Evolutionary conservation across 495 filamentous ascomycete genomes (phyloP).

Genomic region (Penicillium herquei): DNA sequence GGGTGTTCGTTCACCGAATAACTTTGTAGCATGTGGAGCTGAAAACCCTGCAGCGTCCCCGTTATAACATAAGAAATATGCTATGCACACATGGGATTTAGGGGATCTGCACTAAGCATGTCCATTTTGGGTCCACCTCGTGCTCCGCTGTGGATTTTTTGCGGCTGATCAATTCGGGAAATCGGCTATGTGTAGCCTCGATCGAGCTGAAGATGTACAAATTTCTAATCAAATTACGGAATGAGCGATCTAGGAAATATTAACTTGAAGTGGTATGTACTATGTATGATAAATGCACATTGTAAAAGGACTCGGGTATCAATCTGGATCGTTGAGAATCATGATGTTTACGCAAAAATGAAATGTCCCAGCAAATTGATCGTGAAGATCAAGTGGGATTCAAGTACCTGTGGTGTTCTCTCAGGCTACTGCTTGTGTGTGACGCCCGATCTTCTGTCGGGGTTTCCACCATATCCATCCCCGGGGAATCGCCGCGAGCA

Average conservation of each 20-base stretch:
- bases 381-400: too few species aligned
- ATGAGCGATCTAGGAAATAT: too few species aligned
- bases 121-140: neutral
- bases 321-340: too few species aligned
- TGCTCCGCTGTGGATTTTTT: neutral
- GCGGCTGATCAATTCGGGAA: neutral
- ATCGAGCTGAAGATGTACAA: too few species aligned
- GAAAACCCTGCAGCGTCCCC: neutral
- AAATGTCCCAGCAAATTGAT: too few species aligned
- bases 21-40: neutral
- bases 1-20: neutral
- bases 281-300: too few species aligned
- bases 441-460: neutral
- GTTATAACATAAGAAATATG: neutral
- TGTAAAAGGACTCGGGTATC: too few species aligned
- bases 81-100: conserved; percentile 1
- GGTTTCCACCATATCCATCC: conserved; percentile 11
- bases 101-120: conserved; percentile 1
- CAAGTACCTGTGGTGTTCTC: neutral
- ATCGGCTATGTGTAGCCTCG: neutral
- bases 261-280: too few species aligned
- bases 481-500: conserved; percentile 1
- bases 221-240: too few species aligned
- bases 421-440: neutral
- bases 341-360: too few species aligned